Base-by-base conservation (phyloP, 345 rosid species). In the Mangifera indica region DNA sequence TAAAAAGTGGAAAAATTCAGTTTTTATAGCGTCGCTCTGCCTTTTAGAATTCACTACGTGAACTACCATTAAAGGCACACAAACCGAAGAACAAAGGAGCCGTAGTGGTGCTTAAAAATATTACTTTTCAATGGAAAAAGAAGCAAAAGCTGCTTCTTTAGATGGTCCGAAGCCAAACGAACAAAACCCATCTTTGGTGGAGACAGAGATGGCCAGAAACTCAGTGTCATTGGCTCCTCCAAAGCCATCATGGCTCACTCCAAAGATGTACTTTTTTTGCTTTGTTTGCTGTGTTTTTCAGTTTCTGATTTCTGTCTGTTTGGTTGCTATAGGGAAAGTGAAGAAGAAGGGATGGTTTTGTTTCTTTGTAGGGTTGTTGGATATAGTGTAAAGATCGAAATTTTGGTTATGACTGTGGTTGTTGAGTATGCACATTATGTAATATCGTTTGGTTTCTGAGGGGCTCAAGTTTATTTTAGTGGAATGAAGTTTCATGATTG, bases 161-260 rank as follows among this genome's bases (percentile, higher is more conserved):
- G 74, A 32, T 21, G 71, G 75, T 6, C 66, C 60, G 37, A 82
- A 66, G 70, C 81, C 74, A 9, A 57, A 25, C n/a, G 20, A 45
- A 58, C 14, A 72, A 1, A 49, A 71, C 22, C 67, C 67, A 49
- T 49, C 49, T 51, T 18, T 6, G 61, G 77, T 25, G 57, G 67
- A 68, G 0, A 32, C 54, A 70, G 80, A 81, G 71, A 80, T 81
- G 84, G 86, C 53, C 24, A 77, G 72, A 37, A 77, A 62, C 73
- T 70, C 84, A 0, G 53, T 53, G 37, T 44, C 83, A 42, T 76
- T 66, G 25, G 63, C 92, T 26, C 77, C 77, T 73, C 68, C 83
- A 9, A 63, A 71, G 12, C 90, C 91, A 62, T 91, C 97, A 11
- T 91, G 97, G 97, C 89, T 93, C 80, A 81, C 93, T 29, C 96